A percentile compares a stretch with the other conserved stretches of the same genome.
Conservation (phyloP, 2,329 filamentous ascomycete genomes). For the Alternaria arborescens region DNA sequence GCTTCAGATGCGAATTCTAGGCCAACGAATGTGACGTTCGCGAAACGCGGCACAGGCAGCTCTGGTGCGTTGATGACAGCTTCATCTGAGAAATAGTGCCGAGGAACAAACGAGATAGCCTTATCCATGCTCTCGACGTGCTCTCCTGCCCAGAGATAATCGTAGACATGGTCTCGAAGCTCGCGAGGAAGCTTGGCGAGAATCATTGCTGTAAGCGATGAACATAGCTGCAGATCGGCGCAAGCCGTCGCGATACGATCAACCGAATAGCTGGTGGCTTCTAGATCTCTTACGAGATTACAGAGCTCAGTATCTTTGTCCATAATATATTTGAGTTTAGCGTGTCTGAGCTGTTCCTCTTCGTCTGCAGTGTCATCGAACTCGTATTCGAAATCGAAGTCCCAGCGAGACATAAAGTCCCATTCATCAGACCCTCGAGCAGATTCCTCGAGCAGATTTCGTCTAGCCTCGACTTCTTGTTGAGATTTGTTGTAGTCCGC, state of each 20-base stretch:
- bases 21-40: conserved; percentile 7
- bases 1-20: conserved; percentile 13
- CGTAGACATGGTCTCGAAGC: conserved; percentile 15
- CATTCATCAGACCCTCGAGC: background rate
- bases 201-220: conserved; percentile 1
- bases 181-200: conserved; percentile 11
- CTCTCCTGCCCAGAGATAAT: conserved; percentile 9
- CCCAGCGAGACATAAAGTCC: background rate
- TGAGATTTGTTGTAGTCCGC: background rate
- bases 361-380: background rate
- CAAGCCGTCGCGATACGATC: background rate
- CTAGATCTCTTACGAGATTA: background rate
- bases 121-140: conserved; percentile 3
- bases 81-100: background rate
- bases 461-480: background rate
- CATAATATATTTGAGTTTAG: background rate
- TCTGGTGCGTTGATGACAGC: background rate
- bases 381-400: background rate
- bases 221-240: conserved; percentile 3
- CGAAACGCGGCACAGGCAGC: conserved; percentile 12
- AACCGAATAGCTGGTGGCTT: background rate
- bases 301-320: background rate
- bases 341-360: background rate
- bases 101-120: background rate
- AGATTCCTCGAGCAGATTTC: background rate